These are phyloP conservation scores for Chaetomium sp. DNA, from an alignment of 2,329 filamentous ascomycete species.

Conservation along the genomic window DNA sequence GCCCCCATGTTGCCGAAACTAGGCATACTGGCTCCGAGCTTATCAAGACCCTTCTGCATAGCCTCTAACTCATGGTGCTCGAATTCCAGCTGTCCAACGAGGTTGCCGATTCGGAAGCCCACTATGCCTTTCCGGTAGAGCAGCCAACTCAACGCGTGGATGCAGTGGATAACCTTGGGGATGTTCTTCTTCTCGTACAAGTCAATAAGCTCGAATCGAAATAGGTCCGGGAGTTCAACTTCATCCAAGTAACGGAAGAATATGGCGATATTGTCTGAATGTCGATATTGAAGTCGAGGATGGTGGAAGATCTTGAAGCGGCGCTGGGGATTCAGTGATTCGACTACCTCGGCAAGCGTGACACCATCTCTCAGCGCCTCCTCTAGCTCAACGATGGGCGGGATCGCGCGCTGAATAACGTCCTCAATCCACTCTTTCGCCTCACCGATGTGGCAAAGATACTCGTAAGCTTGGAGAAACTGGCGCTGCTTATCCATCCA, in stretches of 20 bases:
- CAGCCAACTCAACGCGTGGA: conserved; percentile 97
- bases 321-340: conserved; percentile 78
- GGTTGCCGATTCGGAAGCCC: conserved; percentile 92
- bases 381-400: conserved; percentile 90
- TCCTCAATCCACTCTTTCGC: conserved; percentile 99
- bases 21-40: conserved; percentile 92
- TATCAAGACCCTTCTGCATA: conserved; percentile 95
- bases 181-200: conserved; percentile 99
- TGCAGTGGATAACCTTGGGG: conserved; percentile 98
- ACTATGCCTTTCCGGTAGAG: conserved; percentile 93
- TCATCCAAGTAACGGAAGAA: conserved; percentile 95
- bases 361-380: conserved; percentile 91
- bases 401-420: conserved; percentile 80
- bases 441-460: conserved; percentile 97
- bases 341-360: conserved; percentile 90
- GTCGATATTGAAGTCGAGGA: conserved; percentile 83
- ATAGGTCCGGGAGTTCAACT: conserved; percentile 89
- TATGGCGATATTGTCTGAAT: conserved; percentile 96
- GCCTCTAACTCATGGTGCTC: conserved; percentile 97
- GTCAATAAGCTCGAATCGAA: conserved; percentile 95
- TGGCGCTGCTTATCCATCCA: conserved; percentile 99
- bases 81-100: conserved; percentile 95
- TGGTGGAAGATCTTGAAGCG: conserved; percentile 82
- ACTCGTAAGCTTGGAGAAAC: conserved; percentile 95
- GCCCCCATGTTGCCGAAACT: conserved; percentile 97